Conservation (phyloP, 2,329 filamentous ascomycete species). For the Xylaria sp. region DNA sequence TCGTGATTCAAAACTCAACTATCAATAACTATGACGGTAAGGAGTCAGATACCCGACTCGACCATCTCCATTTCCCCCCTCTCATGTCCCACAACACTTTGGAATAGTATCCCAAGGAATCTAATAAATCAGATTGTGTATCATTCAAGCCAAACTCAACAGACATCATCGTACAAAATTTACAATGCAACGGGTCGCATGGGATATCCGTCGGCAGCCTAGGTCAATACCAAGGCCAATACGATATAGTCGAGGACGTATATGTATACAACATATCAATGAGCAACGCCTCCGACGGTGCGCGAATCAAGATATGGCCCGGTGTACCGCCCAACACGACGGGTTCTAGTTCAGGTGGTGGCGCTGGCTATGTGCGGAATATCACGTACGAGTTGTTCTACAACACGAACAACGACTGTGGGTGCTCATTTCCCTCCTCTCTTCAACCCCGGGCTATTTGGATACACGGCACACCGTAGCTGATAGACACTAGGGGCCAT, state of each 20-base stretch:
- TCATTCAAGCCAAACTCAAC: constrained; percentile 68
- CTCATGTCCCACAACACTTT: background rate
- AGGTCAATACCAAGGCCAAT: constrained; percentile 61
- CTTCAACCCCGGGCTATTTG: too few species aligned
- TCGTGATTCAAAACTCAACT: constrained; percentile 67
- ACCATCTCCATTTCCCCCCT: background rate
- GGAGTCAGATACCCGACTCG: background rate
- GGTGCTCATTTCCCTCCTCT: background rate
- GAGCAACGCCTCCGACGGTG: constrained; percentile 60
- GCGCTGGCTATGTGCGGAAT: constrained; percentile 63
- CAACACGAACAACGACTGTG: constrained; percentile 62
- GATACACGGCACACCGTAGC: too few species aligned
- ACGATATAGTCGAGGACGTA: constrained; percentile 65
- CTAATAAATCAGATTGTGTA: constrained; percentile 55
- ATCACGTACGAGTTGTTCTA: constrained; percentile 64
- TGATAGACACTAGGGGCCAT: constrained; percentile 19
- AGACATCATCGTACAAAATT: constrained; percentile 62
- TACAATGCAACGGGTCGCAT: constrained; percentile 66
- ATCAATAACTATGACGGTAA: constrained; percentile 68
- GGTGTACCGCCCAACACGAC: constrained; percentile 47
- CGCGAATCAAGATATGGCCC: constrained; percentile 70
- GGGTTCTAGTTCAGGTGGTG: constrained; percentile 64
- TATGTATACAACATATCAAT: constrained; percentile 56
- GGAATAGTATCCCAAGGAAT: too few species aligned
- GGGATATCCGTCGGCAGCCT: constrained; percentile 66